A percentile compares a stretch with the other conserved stretches of the same genome.
These are phyloP conservation scores for Elaeis oleifera DNA, from an alignment of 202 grass and related monocot species.

Conservation along the genomic window DNA sequence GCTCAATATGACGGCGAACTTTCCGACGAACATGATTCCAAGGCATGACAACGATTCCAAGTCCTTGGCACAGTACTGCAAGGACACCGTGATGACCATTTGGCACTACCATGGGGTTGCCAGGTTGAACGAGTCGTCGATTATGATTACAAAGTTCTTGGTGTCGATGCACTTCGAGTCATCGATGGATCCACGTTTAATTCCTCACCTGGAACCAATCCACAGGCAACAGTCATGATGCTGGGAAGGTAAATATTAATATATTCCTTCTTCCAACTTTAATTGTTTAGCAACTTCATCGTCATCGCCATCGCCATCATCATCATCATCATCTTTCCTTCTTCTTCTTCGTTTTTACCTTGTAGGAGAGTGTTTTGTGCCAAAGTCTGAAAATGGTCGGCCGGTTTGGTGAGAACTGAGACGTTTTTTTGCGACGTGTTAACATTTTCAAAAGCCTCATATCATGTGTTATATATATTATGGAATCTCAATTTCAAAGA, in stretches of 20 bases:
- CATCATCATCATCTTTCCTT: no score
- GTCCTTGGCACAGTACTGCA: constrained; percentile 56
- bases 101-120: constrained; percentile 95
- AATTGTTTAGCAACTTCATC: no score
- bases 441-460: no score
- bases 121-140: constrained; percentile 63
- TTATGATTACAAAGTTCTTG: constrained; percentile 45
- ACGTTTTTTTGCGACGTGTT: no score
- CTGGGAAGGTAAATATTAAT: constrained; percentile 8
- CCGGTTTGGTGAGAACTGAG: no score
- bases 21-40: constrained; percentile 61
- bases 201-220: constrained; percentile 6
- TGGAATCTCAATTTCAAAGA: no score
- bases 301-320: no score
- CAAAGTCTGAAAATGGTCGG: no score
- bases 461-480: no score
- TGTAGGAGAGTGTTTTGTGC: no score
- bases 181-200: constrained; percentile 38
- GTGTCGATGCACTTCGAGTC: constrained; percentile 39
- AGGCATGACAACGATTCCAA: constrained; percentile 57
- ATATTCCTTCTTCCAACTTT: no score
- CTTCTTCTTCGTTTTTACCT: no score
- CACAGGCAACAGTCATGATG: constrained; percentile 14
- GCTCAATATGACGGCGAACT: constrained; percentile 69
- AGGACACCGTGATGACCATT: constrained; percentile 82